Evolutionary conservation across 257 asterid species (phyloP).

Genomic region (Solanum corneliomulleri): DNA sequence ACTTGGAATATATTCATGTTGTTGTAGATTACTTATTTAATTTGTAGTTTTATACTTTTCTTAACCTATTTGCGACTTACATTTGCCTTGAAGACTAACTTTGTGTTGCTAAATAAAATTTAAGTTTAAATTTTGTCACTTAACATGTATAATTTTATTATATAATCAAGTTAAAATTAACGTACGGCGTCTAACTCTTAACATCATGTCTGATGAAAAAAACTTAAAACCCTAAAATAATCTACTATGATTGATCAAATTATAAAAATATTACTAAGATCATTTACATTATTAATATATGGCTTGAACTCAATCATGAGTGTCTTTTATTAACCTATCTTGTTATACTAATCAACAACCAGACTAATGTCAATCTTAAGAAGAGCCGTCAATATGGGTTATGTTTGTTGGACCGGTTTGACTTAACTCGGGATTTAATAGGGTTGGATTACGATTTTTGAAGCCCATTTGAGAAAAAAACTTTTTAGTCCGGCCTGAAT

Average conservation of each 20-base stretch:
- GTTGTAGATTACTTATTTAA: neutral
- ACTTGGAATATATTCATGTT: accelerated
- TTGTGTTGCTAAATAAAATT: neutral
- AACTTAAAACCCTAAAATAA: neutral
- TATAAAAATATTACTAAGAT: neutral
- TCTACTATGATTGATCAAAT: neutral
- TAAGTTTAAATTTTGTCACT: neutral
- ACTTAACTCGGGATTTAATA: no score
- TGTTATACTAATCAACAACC: neutral
- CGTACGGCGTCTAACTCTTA: neutral
- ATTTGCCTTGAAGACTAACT: neutral
- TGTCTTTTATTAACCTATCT: neutral
- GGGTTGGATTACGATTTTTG: no score
- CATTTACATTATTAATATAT: neutral
- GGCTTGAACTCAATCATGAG: neutral
- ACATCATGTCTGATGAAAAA: neutral
- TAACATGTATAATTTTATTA: neutral
- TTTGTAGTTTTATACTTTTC: neutral
- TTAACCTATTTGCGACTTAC: neutral
- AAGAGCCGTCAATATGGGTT: no score
- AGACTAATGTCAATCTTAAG: neutral
- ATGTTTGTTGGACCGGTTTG: no score
- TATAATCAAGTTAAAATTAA: neutral
- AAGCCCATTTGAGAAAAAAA: no score
- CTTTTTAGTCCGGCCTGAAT: no score